A percentile compares a stretch with the other conserved stretches of the same genome.
Conservation (phyloP, 148 eudicot genomes). For the Gaultheria prostrata region DNA sequence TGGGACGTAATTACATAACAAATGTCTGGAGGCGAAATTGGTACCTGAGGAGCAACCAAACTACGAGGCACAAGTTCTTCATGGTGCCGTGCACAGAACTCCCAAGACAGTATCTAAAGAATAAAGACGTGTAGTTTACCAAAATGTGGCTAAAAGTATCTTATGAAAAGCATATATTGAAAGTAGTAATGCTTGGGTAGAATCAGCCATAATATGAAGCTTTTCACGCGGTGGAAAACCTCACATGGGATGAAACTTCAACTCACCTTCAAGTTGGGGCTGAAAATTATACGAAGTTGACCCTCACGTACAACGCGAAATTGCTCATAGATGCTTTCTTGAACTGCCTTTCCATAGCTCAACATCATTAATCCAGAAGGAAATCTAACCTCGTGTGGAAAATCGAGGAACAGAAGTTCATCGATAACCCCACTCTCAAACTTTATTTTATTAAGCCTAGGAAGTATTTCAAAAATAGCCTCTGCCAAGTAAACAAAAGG, state of each 20-base stretch:
- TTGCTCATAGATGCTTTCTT: constrained; percentile 49
- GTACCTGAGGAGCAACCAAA: constrained; percentile 59
- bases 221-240: not conserved
- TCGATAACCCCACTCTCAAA: constrained; percentile 54
- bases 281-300: constrained; percentile 56
- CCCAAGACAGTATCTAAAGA: constrained; percentile 63
- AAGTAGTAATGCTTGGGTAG: not conserved
- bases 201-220: not conserved
- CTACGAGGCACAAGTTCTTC: constrained; percentile 50
- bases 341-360: constrained; percentile 49
- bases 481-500: constrained; percentile 30
- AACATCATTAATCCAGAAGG: constrained; percentile 45
- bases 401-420: constrained; percentile 51
- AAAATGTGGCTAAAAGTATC: not conserved
- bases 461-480: constrained; percentile 41
- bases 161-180: not conserved
- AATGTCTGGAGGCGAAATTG: not conserved
- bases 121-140: not conserved
- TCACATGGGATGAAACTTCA: not conserved
- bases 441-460: constrained; percentile 35
- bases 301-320: constrained; percentile 67
- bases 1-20: not conserved
- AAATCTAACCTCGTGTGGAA: constrained; percentile 34
- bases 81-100: constrained; percentile 53
- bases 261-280: constrained; percentile 54